These are phyloP conservation scores for Biscogniauxia sp. DNA, from an alignment of 2,329 filamentous ascomycete genomes.

Conservation along the genomic window DNA sequence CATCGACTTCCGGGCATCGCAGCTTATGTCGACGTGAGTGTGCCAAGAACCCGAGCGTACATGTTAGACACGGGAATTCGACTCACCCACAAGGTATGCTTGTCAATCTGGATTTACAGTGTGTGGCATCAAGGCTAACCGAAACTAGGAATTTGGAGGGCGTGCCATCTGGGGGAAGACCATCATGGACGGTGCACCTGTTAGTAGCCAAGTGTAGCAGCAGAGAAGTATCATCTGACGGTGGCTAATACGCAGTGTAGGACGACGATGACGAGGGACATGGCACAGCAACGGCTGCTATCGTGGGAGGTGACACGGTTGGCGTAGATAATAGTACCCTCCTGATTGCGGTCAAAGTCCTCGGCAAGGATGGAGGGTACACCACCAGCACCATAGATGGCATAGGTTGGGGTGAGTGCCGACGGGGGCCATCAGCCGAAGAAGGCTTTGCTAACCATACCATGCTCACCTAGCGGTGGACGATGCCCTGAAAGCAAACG, in stretches of 20 bases:
- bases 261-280: constrained; percentile 27
- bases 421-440: neutral
- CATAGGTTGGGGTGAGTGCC: constrained; percentile 27
- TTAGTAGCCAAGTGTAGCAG: constrained; percentile 3
- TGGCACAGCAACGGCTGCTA: constrained; percentile 28
- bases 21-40: constrained; percentile 15
- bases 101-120: neutral
- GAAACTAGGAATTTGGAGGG: constrained; percentile 23
- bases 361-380: constrained; percentile 20
- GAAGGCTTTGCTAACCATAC: constrained; percentile 6
- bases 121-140: constrained; percentile 4
- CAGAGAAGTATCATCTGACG: neutral
- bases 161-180: constrained; percentile 29
- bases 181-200: constrained; percentile 22
- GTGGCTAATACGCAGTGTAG: constrained; percentile 10
- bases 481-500: constrained; percentile 20
- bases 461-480: constrained; percentile 28
- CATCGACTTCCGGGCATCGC: constrained; percentile 20
- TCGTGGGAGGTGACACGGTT: constrained; percentile 24
- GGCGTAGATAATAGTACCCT: constrained; percentile 28
- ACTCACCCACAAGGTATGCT: constrained; percentile 23
- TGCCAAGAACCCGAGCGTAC: constrained; percentile 22
- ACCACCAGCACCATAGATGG: constrained; percentile 25
- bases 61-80: constrained; percentile 29
- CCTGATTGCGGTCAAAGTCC: constrained; percentile 27